These are phyloP conservation scores for Cyberlindnera sargentensis DNA, from an alignment of 805 yeast genomes.

Conservation along the genomic window DNA sequence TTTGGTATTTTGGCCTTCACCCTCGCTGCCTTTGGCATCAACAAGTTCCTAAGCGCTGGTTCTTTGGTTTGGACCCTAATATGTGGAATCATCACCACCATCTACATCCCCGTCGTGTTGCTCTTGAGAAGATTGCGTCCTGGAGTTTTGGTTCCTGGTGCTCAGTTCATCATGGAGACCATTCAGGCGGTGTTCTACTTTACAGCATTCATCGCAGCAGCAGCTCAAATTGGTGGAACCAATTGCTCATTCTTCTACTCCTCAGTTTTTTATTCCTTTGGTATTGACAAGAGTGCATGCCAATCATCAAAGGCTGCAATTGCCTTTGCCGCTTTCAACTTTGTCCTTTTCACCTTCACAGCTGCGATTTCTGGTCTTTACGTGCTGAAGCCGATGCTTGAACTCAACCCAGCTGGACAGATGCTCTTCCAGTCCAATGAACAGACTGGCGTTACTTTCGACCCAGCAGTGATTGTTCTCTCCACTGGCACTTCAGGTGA, in stretches of 20 bases:
- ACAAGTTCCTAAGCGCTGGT: constrained; percentile 5
- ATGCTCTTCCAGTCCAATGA: background rate
- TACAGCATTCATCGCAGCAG: constrained; percentile 15
- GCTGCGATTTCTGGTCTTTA: constrained; percentile 7
- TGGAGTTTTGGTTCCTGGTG: constrained; percentile 10
- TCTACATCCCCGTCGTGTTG: constrained; percentile 4
- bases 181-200: constrained; percentile 13
- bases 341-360: constrained; percentile 9
- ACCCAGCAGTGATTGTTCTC: background rate
- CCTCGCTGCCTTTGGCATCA: constrained; percentile 7
- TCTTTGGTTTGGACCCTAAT: constrained; percentile 10
- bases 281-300: constrained; percentile 4
- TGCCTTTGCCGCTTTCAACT: constrained; percentile 16
- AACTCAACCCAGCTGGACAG: background rate
- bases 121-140: constrained; percentile 4
- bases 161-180: constrained; percentile 7
- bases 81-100: constrained; percentile 6
- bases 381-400: constrained; percentile 4
- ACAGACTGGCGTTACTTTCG: background rate
- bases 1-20: constrained; percentile 12
- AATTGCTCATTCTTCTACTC: constrained; percentile 1
- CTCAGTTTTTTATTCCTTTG: background rate
- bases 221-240: constrained; percentile 11
- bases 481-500: constrained; percentile 1
- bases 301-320: constrained; percentile 15